A percentile compares a stretch with the other conserved stretches of the same genome.
phyloP scores from a whole-genome alignment of 2,329 filamentous ascomycete genomes.

The Beauveria caledonica region DNA sequence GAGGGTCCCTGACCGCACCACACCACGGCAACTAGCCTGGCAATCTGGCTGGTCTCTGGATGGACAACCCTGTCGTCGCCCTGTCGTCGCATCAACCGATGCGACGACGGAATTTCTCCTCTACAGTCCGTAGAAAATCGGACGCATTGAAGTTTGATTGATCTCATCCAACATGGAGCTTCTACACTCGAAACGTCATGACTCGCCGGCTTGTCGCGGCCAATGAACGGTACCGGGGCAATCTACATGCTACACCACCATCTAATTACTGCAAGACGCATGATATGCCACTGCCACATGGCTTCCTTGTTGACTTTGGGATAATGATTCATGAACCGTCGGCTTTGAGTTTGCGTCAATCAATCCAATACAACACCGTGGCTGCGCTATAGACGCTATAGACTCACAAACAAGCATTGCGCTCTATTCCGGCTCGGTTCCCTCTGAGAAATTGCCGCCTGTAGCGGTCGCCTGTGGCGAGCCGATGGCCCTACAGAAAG shows the following conservation, averaged over 20 bases:
- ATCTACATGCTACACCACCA: too few species aligned
- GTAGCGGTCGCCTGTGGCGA: not conserved
- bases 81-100: not conserved
- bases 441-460: not conserved
- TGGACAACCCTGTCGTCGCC: not conserved
- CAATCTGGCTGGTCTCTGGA: not conserved
- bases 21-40: too few species aligned
- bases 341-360: too few species aligned
- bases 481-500: too few species aligned
- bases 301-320: too few species aligned
- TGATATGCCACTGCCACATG: too few species aligned
- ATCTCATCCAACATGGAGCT: not conserved
- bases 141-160: not conserved
- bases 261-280: too few species aligned
- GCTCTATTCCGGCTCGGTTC: not conserved
- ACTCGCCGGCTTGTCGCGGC: too few species aligned
- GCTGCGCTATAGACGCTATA: not conserved
- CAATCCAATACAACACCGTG: not conserved
- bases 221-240: too few species aligned
- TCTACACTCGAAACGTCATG: too few species aligned
- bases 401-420: not conserved
- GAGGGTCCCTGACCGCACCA: constrained; percentile 11
- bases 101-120: not conserved
- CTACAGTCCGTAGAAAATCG: not conserved
- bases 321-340: too few species aligned